Percentiles rank a stretch among this genome's conserved stretches.
These are phyloP conservation scores for Suhomyces canberraensis DNA, from an alignment of 805 yeast genomes.

Conservation along the genomic window DNA sequence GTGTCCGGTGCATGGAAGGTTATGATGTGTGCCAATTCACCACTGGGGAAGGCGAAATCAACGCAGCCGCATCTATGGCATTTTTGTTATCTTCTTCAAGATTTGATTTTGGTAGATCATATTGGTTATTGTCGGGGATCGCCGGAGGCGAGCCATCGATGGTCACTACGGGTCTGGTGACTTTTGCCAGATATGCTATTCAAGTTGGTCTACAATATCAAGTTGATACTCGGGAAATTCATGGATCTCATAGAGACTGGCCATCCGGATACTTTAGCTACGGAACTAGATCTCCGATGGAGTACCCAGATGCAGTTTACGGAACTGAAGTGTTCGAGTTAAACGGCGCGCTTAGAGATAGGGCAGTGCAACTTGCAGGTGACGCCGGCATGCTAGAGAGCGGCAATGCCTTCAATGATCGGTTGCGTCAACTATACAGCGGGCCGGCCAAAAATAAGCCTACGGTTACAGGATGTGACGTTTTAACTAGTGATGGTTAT, in stretches of 20 bases:
- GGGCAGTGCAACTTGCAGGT: constrained; percentile 47
- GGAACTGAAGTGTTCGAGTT: constrained; percentile 67
- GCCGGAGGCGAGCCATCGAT: constrained; percentile 59
- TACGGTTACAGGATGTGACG: constrained; percentile 50
- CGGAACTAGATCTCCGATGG: constrained; percentile 47
- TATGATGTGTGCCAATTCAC: constrained; percentile 57
- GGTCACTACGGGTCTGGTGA: constrained; percentile 58
- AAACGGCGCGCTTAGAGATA: constrained; percentile 54
- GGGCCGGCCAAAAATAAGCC: constrained; percentile 52
- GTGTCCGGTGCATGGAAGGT: constrained; percentile 51
- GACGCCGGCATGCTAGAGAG: constrained; percentile 25
- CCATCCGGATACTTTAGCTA: constrained; percentile 56
- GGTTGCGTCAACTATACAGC: constrained; percentile 34
- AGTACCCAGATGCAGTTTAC: constrained; percentile 52
- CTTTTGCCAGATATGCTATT: constrained; percentile 58
- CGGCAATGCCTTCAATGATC: constrained; percentile 44
- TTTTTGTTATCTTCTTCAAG: constrained; percentile 51
- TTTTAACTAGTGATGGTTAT: constrained; percentile 58
- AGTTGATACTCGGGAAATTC: constrained; percentile 42
- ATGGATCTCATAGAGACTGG: constrained; percentile 44
- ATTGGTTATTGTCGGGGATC: constrained; percentile 62
- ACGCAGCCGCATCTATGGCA: constrained; percentile 58
- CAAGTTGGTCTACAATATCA: constrained; percentile 61
- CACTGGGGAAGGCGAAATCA: constrained; percentile 69
- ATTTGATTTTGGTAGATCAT: constrained; percentile 57